Evolutionary conservation across 2,329 filamentous ascomycete species (phyloP), one percentile per base, ranked within the genome.

Genomic region (Trichoderma lentiforme): DNA sequence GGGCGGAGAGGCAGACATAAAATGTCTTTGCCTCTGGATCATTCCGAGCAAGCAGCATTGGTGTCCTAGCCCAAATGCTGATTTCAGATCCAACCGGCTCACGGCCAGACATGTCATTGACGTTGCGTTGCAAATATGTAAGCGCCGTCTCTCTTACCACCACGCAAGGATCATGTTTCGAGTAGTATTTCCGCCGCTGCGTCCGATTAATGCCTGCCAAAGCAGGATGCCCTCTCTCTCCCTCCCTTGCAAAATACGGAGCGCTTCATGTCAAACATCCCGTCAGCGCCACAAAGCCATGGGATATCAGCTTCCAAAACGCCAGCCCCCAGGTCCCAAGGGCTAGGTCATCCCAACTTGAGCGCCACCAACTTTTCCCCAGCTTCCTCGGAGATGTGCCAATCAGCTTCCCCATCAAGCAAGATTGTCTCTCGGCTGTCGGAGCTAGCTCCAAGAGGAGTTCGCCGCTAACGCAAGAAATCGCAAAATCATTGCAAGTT

Each of bases 361-460:
- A 57, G 43, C 51, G 64, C 64, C 64, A 67, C 64, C 51, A 67
- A 14, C 64, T n/a, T 36, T 39, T 57, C 51, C 64, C 64, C 43
- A 70, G 57, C 56, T 61, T 28, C 67, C 67, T 70, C 67, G 67
- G 67, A 70, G 67, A 70, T 70, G 67, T 62, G 57, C 36, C 57
- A 70, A 61, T 62, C 57, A 62, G 57, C 67, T 26, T 51, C 30
- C 24, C 57, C 67, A 53, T 53, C 30, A 53, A 61, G 32, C 39
- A n/a, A 62, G 30, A 53, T 34, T 26, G 21, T 51, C 67, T 53
- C 39, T 62, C 39, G 56, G 56, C 26, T 69, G 34, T 68, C n/a
- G 28, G 34, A 15, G 65, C 34, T 61, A 61, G 36, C 36, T 34
- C 12, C 36, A 24, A 47, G 28, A 47, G n/a, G 56, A 28, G 36